These are phyloP conservation scores for Xylaria bambusicola DNA, from an alignment of 495 filamentous ascomycete species.

Conservation along the genomic window DNA sequence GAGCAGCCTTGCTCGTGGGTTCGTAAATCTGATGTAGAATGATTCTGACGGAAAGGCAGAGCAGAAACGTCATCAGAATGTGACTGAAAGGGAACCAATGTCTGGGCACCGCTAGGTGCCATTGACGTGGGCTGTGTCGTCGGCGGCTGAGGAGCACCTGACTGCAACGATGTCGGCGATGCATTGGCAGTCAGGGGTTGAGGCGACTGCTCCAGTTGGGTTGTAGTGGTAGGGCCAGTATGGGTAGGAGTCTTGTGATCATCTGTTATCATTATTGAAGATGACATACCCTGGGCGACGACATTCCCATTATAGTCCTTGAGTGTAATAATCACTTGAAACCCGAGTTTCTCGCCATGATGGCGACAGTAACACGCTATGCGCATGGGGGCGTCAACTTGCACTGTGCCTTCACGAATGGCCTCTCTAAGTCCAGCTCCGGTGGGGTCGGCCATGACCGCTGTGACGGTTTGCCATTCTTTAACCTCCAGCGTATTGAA, in stretches of 20 bases:
- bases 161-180: conserved; percentile 22
- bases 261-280: conserved; percentile 91
- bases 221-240: conserved; percentile 25
- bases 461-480: conserved; percentile 67
- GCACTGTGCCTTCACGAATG: conserved; percentile 63
- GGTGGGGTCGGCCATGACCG: conserved; percentile 38
- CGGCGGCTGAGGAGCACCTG: conserved; percentile 17
- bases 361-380: conserved; percentile 97
- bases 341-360: conserved; percentile 87
- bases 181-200: conserved; percentile 21
- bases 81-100: conserved; percentile 1
- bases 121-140: conserved; percentile 1
- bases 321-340: conserved; percentile 91
- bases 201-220: conserved; percentile 26
- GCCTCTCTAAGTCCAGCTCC: conserved; percentile 33
- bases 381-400: conserved; percentile 86
- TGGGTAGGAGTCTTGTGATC: conserved; percentile 83
- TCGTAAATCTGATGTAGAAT: conserved; percentile 23
- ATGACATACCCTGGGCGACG: conserved; percentile 80
- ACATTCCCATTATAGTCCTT: conserved; percentile 74
- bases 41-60: conserved; percentile 14
- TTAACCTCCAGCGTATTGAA: conserved; percentile 93
- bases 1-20: conserved; percentile 19
- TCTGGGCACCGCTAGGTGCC: conserved; percentile 4
- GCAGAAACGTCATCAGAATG: conserved; percentile 5